Base-by-base conservation (phyloP, 2,329 filamentous ascomycete species). In the Podosphaera xanthii region DNA sequence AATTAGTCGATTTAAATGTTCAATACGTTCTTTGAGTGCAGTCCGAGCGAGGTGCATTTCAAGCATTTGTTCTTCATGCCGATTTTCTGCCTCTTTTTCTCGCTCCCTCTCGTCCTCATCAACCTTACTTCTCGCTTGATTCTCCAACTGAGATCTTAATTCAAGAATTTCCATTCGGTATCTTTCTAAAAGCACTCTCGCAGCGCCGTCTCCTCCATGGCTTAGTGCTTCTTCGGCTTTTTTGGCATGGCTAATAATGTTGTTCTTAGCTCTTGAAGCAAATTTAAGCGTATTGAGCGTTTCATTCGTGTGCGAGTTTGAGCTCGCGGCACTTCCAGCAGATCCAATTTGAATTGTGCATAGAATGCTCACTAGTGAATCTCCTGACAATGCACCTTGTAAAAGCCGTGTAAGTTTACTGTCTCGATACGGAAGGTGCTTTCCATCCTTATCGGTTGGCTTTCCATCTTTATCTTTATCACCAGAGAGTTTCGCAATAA, bases 1-100 rank as follows among this genome's bases (percentile, higher is more conserved):
- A 63, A 98, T 97, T 57, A 98, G 76, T 55, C 91, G 83, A 71
- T 97, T 98, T 54, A 98, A 76, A 71, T 98, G 92, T 69, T 96
- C 90, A 66, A 98, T 98, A 36, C 92, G 84, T 74, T 98, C 92
- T 70, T 97, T 98, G 59, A 98, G 74, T 0, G 92, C 92, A 0
- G 92, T 98, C 49, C 92, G 82, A 38, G 92, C 92, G 54, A 98
- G 78, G 70, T 98, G 92, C 87, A 98, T 97, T 71, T 98, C 92
- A 59, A 98, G 77, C 79, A 98, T 91, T 71, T 98, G 92, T 73
- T 97, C 92, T 69, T 96, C 90, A 65, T 96, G 92, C 46, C 89
- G 82, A 64, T 87, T 80, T 64, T 89, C 83, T 6, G 86, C 86
- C 71, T 96, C 87, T 65, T 84, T 81, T 69, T 92, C 83, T 22